Conservation (phyloP, 2,329 filamentous ascomycete species). For the Ceratocystis colombiana region DNA sequence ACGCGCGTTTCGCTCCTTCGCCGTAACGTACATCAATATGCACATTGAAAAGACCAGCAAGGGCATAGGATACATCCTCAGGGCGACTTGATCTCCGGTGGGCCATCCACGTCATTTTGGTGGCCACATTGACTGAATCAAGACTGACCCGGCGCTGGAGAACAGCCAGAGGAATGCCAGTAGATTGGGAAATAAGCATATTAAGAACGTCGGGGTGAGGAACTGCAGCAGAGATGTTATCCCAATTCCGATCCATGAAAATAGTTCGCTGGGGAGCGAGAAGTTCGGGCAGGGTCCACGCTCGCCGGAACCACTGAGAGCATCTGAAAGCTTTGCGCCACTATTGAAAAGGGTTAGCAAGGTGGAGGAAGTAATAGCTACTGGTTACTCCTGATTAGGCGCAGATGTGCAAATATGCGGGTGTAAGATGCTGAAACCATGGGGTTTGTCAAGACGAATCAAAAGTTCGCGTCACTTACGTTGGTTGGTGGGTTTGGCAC, state of each 20-base stretch:
- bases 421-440: no score
- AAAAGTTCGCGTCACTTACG: constrained; percentile 13
- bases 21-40: constrained; percentile 33
- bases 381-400: no score
- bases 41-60: constrained; percentile 32
- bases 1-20: constrained; percentile 30
- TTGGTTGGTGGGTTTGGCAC: constrained; percentile 4
- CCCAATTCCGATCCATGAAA: constrained; percentile 25
- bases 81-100: constrained; percentile 28
- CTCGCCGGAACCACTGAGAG: constrained; percentile 26
- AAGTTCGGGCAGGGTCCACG: constrained; percentile 27
- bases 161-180: constrained; percentile 15
- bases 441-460: no score
- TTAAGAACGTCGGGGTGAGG: constrained; percentile 3
- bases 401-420: no score
- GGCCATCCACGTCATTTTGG: constrained; percentile 32
- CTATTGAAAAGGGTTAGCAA: background rate
- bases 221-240: constrained; percentile 17
- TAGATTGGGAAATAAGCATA: constrained; percentile 15
- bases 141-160: constrained; percentile 13
- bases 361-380: background rate
- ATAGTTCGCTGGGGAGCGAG: constrained; percentile 20
- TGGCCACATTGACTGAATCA: constrained; percentile 25
- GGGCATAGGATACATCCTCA: constrained; percentile 32
- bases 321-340: constrained; percentile 23